Base-by-base conservation (phyloP, 2,329 filamentous ascomycete genomes). In the Emergomyces pasteurianus region DNA sequence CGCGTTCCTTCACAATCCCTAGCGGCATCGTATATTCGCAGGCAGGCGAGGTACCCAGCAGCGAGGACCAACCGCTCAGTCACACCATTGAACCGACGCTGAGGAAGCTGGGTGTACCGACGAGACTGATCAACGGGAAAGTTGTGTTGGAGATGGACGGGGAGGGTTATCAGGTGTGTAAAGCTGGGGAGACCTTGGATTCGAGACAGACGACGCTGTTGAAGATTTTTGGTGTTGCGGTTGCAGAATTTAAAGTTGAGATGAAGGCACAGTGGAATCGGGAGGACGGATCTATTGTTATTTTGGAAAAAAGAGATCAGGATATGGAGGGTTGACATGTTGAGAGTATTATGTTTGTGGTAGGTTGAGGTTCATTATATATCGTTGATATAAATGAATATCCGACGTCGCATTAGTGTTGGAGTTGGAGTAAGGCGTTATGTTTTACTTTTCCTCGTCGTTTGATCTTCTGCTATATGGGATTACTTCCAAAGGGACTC, bases 51-150 rank as follows among this genome's bases (percentile, higher is more conserved):
- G 81, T 95, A 28, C 81, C 89, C 23, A 78, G 79, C 28, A 89
- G 92, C 67, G 82, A 96, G 68, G 94, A 99, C 73, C 85, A 96
- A 64, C 88, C 89, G 54, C 77, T 99, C 64, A 86, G 90, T 72
- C 90, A 96, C 79, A 89, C 86, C 64, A 80, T 96, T 67, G 94
- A 99, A 82, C 90, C 90, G 12, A 92, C 91, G 74, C 80, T 99
- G 74, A 83, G 94, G 67, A 89, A 90, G 68, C 84, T 96, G 71
- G 90, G 90, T 60, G 86, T 99, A 74, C 94, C 94, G 43, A 96
- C 91, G 58, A 85, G 87, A 70, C 84, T 99, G 78, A 83, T 91
- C 63, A 90, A 89, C 80, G 94, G 94, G 62, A 90, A 88, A 77
- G 88, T 99, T 53, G 84, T 89, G 65, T 79, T 97, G 58, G 86